phyloP scores from a whole-genome alignment of 805 yeast species.

The Ogataea chonburiensis region DNA sequence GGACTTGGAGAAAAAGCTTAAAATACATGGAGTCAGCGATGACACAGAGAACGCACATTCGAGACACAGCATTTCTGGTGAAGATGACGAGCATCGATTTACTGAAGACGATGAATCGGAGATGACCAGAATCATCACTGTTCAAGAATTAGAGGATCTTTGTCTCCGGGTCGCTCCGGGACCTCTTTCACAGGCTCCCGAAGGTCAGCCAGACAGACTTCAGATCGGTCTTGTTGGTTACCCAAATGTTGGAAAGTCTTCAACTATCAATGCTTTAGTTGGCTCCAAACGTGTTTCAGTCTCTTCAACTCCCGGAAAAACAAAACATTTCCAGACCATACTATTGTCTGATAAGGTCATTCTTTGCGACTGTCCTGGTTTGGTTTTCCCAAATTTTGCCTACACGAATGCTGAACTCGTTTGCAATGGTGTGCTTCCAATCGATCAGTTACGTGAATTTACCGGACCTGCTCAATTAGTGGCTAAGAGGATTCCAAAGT shows the following conservation, averaged over 20 bases:
- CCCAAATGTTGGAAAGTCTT: constrained; percentile 82
- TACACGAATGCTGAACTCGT: constrained; percentile 95
- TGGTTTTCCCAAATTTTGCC: constrained; percentile 97
- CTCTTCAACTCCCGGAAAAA: constrained; percentile 97
- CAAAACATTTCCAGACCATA: constrained; percentile 98
- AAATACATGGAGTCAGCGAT: constrained; percentile 5
- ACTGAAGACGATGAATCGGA: constrained; percentile 45
- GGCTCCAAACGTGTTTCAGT: constrained; percentile 98
- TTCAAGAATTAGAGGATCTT: constrained; percentile 80
- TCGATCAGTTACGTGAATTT: constrained; percentile 91
- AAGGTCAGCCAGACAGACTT: constrained; percentile 59
- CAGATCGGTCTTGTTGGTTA: constrained; percentile 97
- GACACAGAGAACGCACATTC: constrained; percentile 28
- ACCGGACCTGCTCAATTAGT: constrained; percentile 87
- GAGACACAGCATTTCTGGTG: constrained; percentile 8
- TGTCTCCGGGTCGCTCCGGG: constrained; percentile 79
- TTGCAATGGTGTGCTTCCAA: constrained; percentile 97
- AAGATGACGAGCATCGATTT: constrained; percentile 31
- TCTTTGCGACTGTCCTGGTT: constrained; percentile 98
- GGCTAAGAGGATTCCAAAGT: constrained; percentile 85
- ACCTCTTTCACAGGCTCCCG: constrained; percentile 49
- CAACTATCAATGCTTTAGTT: constrained; percentile 95
- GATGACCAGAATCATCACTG: constrained; percentile 67
- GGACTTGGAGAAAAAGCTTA: constrained; percentile 20
- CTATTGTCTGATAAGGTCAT: constrained; percentile 77